These are phyloP conservation scores for Vigna hirtella DNA, from an alignment of 306 rosid genomes.

Conservation along the genomic window DNA sequence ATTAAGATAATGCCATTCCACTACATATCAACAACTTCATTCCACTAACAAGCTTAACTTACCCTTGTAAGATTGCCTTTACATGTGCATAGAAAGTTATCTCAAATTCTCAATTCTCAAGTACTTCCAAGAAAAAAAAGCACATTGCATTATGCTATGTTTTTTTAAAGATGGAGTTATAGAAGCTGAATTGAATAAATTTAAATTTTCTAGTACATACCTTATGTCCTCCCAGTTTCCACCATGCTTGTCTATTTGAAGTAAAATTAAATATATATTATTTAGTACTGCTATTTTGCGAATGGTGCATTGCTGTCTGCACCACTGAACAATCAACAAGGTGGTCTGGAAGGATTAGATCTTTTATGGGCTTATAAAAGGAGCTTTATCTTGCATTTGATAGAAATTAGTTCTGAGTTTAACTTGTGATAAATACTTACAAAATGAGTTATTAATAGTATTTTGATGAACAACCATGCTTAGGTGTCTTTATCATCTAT, in stretches of 20 bases:
- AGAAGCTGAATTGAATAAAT: too few species aligned
- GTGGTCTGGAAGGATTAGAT: too few species aligned
- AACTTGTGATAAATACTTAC: too few species aligned
- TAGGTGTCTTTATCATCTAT: too few species aligned
- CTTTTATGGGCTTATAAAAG: too few species aligned
- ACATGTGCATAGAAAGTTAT: not conserved
- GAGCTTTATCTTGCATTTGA: too few species aligned
- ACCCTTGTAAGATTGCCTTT: slow-evolving; percentile 4
- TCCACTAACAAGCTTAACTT: slow-evolving; percentile 42
- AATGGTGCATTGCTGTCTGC: not conserved
- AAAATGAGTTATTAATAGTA: too few species aligned
- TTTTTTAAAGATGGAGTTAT: not conserved
- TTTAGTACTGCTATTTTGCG: not conserved
- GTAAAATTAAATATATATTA: slow-evolving; percentile 10
- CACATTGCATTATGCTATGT: not conserved
- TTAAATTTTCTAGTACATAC: not conserved
- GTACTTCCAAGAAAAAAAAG: not conserved
- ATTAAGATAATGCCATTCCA: slow-evolving; percentile 35
- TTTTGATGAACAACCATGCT: too few species aligned
- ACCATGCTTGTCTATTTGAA: not conserved
- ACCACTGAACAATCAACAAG: too few species aligned
- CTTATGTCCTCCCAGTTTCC: not conserved
- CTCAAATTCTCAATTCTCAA: not conserved
- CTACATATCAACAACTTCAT: slow-evolving; percentile 49
- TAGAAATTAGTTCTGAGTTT: too few species aligned